phyloP scores from a whole-genome alignment of 2,329 filamentous ascomycete species.

The Penicillium sumatraense region DNA sequence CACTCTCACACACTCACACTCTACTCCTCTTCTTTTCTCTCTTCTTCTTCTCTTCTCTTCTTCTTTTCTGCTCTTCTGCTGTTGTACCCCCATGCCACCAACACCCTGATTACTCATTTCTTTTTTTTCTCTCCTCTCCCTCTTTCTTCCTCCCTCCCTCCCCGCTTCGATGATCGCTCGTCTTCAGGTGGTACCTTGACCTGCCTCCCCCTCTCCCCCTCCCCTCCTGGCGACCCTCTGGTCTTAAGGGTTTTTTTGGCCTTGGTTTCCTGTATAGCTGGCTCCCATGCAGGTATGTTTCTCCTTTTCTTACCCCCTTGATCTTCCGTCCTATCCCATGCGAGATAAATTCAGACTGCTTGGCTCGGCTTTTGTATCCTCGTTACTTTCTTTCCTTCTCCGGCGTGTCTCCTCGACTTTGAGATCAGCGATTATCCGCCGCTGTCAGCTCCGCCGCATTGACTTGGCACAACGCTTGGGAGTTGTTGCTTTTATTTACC shows the following conservation, averaged over 20 bases:
- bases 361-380: too few species aligned
- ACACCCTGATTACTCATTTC: not conserved
- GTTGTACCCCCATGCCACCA: slow-evolving; percentile 17
- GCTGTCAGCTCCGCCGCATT: slow-evolving; percentile 5
- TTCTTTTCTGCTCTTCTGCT: slow-evolving; percentile 1
- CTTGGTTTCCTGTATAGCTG: slow-evolving; percentile 32
- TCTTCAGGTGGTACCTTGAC: slow-evolving; percentile 43
- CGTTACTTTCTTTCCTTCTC: not conserved
- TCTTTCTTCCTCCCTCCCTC: slow-evolving; percentile 3
- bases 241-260: slow-evolving; percentile 32
- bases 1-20: not conserved
- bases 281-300: slow-evolving; percentile 46
- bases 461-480: not conserved
- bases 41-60: slow-evolving; percentile 25
- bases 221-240: slow-evolving; percentile 29
- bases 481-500: not conserved
- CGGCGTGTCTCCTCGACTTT: not conserved
- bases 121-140: slow-evolving; percentile 15
- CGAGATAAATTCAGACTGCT: not conserved
- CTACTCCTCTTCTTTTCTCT: slow-evolving; percentile 10
- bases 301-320: slow-evolving; percentile 1
- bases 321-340: not conserved
- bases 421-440: slow-evolving; percentile 1
- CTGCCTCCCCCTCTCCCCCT: slow-evolving; percentile 25
- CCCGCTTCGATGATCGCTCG: slow-evolving; percentile 49